Conservation (phyloP, 2,329 filamentous ascomycete genomes). For the Fusarium ramigenum region DNA sequence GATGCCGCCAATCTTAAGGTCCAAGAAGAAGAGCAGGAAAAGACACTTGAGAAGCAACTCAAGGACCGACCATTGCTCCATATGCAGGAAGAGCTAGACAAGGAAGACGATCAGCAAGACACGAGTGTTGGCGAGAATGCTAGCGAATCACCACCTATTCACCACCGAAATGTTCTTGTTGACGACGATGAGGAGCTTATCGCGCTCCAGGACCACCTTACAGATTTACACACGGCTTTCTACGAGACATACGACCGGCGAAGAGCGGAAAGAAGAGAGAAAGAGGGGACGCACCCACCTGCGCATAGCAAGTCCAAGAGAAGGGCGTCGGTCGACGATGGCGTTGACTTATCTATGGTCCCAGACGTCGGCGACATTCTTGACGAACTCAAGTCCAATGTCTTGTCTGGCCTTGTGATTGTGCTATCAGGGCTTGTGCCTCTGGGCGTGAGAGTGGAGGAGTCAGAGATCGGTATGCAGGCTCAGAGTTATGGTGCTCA, state of each 20-base stretch:
- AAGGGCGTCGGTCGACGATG: conserved; percentile 50
- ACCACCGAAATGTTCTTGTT: conserved; percentile 76
- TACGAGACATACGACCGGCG: conserved; percentile 82
- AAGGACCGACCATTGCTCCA: conserved; percentile 89
- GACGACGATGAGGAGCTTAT: conserved; percentile 88
- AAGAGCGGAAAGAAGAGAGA: conserved; percentile 48
- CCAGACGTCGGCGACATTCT: conserved; percentile 91
- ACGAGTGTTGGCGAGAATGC: conserved; percentile 41
- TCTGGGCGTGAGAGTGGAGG: conserved; percentile 78
- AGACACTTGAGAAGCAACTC: conserved; percentile 86
- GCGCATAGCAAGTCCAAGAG: conserved; percentile 46
- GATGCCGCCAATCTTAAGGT: conserved; percentile 74
- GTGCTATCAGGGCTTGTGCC: conserved; percentile 93
- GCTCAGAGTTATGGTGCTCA: conserved; percentile 85
- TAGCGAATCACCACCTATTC: conserved; percentile 45
- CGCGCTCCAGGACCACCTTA: conserved; percentile 79
- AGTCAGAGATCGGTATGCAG: conserved; percentile 88
- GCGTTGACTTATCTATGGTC: conserved; percentile 62
- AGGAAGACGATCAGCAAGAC: conserved; percentile 65
- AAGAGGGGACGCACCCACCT: conserved; percentile 48
- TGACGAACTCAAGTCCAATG: conserved; percentile 78
- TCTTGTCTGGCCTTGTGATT: conserved; percentile 79
- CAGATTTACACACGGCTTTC: conserved; percentile 79
- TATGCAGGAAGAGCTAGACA: conserved; percentile 90
- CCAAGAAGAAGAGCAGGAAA: conserved; percentile 87